Percentiles rank a stretch among this genome's conserved stretches.
These are phyloP conservation scores for Myotisia sp. DNA, from an alignment of 2,329 filamentous ascomycete species.

Conservation along the genomic window DNA sequence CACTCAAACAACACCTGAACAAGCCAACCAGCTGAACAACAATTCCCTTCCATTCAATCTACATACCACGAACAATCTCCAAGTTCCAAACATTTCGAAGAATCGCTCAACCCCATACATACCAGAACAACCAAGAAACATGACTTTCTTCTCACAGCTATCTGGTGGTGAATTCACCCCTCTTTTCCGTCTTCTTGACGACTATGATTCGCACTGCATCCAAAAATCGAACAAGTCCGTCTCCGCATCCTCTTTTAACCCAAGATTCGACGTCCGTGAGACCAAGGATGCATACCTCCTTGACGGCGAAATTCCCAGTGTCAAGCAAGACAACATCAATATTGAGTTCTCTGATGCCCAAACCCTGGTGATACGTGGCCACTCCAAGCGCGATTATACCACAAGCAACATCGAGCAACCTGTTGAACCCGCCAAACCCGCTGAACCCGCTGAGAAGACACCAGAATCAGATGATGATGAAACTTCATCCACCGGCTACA, in stretches of 20 bases:
- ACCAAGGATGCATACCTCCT: conserved; percentile 28
- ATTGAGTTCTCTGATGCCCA: conserved; percentile 34
- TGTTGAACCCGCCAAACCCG: not conserved
- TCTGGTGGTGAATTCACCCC: conserved; percentile 24
- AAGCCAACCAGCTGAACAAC: not conserved
- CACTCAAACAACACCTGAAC: conserved; percentile 4
- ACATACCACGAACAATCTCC: conserved; percentile 6
- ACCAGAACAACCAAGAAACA: conserved; percentile 16
- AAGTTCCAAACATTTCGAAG: not conserved
- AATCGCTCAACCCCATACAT: not conserved
- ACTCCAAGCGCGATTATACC: conserved; percentile 22
- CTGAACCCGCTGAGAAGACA: conserved; percentile 9
- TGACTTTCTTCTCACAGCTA: conserved; percentile 28
- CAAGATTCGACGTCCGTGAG: conserved; percentile 33
- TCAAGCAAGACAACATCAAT: conserved; percentile 30
- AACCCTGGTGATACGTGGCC: conserved; percentile 32
- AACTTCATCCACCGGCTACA: conserved; percentile 17
- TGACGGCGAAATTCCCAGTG: conserved; percentile 33
- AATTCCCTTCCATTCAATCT: conserved; percentile 7
- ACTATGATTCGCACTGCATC: conserved; percentile 25
- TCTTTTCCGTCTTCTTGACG: conserved; percentile 31
- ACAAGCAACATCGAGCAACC: conserved; percentile 13
- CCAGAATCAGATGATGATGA: conserved; percentile 10
- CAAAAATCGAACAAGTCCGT: conserved; percentile 1
- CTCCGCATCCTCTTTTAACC: conserved; percentile 23